A percentile compares a stretch with the other conserved stretches of the same genome.
Conservation (phyloP, 352 stramenopile species). For the Phytophthora citricola region DNA sequence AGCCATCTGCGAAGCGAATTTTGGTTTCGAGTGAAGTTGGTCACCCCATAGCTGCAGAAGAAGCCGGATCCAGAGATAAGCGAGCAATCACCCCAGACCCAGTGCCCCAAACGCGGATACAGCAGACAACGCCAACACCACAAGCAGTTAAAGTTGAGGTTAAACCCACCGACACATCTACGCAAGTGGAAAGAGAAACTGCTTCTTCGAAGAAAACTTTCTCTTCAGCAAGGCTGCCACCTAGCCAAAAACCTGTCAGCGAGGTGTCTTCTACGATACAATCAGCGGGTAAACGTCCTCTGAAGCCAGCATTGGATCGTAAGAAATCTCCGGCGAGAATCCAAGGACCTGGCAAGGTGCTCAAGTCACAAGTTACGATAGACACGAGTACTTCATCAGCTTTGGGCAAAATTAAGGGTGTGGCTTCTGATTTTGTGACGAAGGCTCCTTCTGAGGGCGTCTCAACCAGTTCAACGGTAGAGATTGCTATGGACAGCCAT, state of each 20-base stretch:
- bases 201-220: not conserved
- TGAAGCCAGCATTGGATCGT: conserved; percentile 1
- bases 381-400: not conserved
- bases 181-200: not conserved
- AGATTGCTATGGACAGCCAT: conserved; percentile 41
- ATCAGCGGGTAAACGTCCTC: not conserved
- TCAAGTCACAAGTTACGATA: conserved; percentile 1
- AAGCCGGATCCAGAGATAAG: not conserved
- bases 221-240: not conserved
- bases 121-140: not conserved
- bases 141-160: not conserved
- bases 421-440: not conserved
- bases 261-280: not conserved
- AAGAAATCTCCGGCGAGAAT: not conserved
- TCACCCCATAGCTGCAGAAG: not conserved
- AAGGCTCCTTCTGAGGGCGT: not conserved
- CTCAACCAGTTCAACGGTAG: conserved; percentile 8
- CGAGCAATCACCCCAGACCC: no score
- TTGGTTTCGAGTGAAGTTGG: not conserved
- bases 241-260: not conserved
- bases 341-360: conserved; percentile 1
- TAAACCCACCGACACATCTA: not conserved
- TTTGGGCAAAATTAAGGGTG: not conserved
- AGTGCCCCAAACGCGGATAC: not conserved
- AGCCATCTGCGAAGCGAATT: conserved; percentile 12